Conservation (phyloP, 1,284 basidiomycete genomes). For the Fomitopsis schrenkii region DNA sequence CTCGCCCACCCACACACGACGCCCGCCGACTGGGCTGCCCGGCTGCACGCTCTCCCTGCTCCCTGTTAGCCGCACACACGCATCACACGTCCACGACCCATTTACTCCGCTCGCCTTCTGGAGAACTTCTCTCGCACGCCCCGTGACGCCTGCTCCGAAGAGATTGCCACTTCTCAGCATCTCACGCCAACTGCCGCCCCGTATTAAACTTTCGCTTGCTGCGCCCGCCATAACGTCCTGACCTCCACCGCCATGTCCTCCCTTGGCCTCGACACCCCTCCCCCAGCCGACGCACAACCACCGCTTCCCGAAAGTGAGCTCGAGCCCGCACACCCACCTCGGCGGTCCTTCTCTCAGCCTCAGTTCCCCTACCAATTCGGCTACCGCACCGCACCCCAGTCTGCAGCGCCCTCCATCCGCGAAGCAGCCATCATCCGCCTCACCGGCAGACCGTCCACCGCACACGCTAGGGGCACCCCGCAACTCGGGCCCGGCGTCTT, state of each 20-base stretch:
- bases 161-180: not conserved
- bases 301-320: not conserved
- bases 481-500: conserved; percentile 18
- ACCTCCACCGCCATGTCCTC: not conserved
- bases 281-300: not conserved
- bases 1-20: too few relatives aligned
- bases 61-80: too few relatives aligned
- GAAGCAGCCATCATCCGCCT: conserved; percentile 11
- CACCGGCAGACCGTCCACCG: conserved; percentile 5
- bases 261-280: not conserved
- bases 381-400: not conserved
- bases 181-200: not conserved
- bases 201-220: not conserved
- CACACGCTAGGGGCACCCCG: not conserved
- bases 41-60: too few relatives aligned
- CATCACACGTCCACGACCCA: not conserved
- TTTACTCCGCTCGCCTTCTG: not conserved
- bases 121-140: not conserved
- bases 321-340: not conserved
- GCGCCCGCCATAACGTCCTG: not conserved
- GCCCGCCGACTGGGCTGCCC: too few relatives aligned
- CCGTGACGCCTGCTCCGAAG: not conserved
- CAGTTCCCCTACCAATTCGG: conserved; percentile 5
- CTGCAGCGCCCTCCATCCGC: conserved; percentile 7
- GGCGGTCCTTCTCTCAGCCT: conserved; percentile 7